These are phyloP conservation scores for Dictyostelium purpureum DNA, from an alignment of 78 protist species.

Conservation along the genomic window DNA sequence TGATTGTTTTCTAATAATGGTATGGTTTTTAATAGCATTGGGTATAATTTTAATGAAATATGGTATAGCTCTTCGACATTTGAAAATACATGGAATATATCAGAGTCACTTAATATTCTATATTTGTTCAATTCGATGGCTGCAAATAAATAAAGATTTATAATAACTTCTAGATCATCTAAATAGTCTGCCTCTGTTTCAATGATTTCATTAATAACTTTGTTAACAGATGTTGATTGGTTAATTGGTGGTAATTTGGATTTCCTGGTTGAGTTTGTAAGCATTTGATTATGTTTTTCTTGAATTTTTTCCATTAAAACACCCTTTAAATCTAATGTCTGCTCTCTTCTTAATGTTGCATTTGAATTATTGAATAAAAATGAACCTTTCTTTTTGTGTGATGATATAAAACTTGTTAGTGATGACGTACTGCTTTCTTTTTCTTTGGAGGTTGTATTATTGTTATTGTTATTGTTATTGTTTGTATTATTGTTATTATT, in stretches of 20 bases:
- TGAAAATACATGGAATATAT: conserved; percentile 16
- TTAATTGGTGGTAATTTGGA: conserved; percentile 27
- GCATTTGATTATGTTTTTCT: background rate
- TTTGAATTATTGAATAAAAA: background rate
- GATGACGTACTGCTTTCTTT: background rate
- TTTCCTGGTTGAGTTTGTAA: background rate
- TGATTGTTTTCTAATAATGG: background rate
- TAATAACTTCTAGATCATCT: conserved; percentile 29
- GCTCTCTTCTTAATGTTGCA: background rate
- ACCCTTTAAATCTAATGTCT: background rate
- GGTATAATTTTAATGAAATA: background rate
- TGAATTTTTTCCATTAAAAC: background rate
- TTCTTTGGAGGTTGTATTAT: background rate
- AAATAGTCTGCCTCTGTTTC: conserved; percentile 74
- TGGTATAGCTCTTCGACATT: conserved; percentile 42
- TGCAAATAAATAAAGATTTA: conserved; percentile 2
- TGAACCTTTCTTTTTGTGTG: background rate
- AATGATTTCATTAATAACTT: conserved; percentile 43
- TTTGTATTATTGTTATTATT: background rate
- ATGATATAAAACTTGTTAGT: background rate
- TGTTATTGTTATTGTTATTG: background rate
- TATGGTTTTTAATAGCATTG: conserved; percentile 1
- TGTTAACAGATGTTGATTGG: background rate
- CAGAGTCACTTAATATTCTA: background rate
- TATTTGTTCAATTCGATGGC: background rate